Conservation (phyloP, 1,284 basidiomycete genomes). For the Tilletia indica region DNA sequence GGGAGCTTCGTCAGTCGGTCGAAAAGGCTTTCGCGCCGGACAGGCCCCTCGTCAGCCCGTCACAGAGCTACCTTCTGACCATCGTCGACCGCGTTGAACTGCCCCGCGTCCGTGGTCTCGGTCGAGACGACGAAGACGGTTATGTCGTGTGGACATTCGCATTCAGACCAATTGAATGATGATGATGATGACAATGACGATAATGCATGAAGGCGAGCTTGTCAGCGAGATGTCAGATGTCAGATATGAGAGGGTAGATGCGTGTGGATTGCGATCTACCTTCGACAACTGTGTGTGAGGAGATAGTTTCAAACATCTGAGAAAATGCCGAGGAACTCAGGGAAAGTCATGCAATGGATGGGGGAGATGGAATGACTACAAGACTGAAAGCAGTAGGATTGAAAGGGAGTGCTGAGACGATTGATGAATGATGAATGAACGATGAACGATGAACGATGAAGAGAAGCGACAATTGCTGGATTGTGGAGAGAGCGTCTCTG, state of each 20-base stretch:
- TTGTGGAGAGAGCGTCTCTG: no score
- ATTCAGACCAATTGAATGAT: neutral
- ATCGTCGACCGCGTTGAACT: constrained; percentile 3
- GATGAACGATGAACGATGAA: no score
- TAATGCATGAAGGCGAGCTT: neutral
- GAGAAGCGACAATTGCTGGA: no score
- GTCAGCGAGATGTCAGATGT: no score
- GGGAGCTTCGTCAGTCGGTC: neutral
- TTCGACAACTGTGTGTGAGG: no score
- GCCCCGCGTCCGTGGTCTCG: constrained; percentile 1
- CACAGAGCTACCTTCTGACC: neutral
- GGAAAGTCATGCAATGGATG: neutral
- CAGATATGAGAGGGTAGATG: neutral
- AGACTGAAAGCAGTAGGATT: no score
- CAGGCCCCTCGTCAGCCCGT: neutral
- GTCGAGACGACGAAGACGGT: neutral
- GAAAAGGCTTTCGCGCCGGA: neutral
- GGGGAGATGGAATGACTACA: neutral
- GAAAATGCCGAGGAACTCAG: neutral
- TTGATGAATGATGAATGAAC: no score
- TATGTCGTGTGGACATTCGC: constrained; percentile 6
- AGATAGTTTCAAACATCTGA: no score
- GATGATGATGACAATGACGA: neutral
- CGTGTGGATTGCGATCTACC: no score
- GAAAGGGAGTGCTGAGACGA: no score